phyloP scores from a whole-genome alignment of 257 asterid species.

The Forsythia suspensa region DNA sequence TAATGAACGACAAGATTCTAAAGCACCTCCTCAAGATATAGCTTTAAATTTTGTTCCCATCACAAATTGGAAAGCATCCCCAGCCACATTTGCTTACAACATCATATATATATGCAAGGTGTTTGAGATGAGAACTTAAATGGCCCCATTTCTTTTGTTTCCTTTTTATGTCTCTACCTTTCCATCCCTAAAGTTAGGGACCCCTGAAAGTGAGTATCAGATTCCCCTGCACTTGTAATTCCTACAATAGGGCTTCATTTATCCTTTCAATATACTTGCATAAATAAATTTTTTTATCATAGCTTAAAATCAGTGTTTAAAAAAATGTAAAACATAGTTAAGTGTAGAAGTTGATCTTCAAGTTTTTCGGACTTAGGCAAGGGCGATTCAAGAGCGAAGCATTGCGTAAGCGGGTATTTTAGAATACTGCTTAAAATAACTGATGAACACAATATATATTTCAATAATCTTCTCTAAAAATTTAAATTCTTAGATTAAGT shows the following conservation, averaged over 20 bases:
- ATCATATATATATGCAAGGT: background rate
- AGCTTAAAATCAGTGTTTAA: background rate
- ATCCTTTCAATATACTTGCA: background rate
- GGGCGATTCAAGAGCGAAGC: too few relatives aligned
- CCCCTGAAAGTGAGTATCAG: slow-evolving; percentile 6
- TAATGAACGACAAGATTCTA: background rate
- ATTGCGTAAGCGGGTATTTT: too few relatives aligned
- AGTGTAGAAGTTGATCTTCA: too few relatives aligned
- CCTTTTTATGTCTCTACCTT: background rate
- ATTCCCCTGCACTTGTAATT: slow-evolving; percentile 3
- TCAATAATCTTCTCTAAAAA: too few relatives aligned
- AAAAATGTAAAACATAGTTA: too few relatives aligned
- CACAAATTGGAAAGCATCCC: background rate
- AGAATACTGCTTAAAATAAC: too few relatives aligned
- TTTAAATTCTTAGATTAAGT: too few relatives aligned
- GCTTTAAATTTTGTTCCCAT: background rate
- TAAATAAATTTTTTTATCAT: background rate
- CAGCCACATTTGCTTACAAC: background rate
- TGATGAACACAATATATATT: background rate
- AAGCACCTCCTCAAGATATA: background rate
- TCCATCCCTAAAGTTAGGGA: slow-evolving; percentile 4
- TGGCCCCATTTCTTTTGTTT: slow-evolving; percentile 18
- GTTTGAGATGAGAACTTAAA: background rate
- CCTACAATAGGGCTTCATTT: background rate
- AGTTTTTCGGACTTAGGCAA: too few relatives aligned